These are phyloP conservation scores for Pichia nanzhaoensis DNA, from an alignment of 805 yeast genomes.

Conservation along the genomic window DNA sequence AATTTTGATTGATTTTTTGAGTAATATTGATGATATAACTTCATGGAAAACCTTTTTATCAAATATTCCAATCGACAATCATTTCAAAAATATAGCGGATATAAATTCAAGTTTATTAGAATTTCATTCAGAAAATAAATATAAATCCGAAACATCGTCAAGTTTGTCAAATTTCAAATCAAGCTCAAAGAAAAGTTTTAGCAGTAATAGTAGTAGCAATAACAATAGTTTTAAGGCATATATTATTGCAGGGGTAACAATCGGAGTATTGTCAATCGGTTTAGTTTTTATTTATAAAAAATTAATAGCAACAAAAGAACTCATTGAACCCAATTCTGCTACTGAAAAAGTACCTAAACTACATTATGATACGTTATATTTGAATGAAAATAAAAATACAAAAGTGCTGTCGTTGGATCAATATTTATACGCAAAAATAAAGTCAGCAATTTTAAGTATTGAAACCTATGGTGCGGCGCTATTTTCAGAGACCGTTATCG, in stretches of 20 bases:
- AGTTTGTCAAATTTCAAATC: background rate
- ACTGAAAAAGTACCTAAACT: background rate
- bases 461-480: conserved; percentile 5
- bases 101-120: conserved; percentile 23
- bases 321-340: background rate
- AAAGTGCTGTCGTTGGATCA: conserved; percentile 2
- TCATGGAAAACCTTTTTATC: conserved; percentile 13
- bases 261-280: conserved; percentile 28
- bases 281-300: conserved; percentile 25
- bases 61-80: background rate
- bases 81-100: background rate
- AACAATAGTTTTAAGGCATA: conserved; percentile 12
- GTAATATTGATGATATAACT: conserved; percentile 19
- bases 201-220: conserved; percentile 3
- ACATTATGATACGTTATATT: background rate
- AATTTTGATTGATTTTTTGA: conserved; percentile 28
- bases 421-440: conserved; percentile 7
- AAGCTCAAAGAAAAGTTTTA: background rate
- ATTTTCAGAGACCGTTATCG: conserved; percentile 2
- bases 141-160: background rate
- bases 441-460: conserved; percentile 3
- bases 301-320: background rate
- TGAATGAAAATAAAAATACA: background rate
- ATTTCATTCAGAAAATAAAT: conserved; percentile 4
- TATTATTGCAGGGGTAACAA: conserved; percentile 23